Evolutionary conservation across 129 eudicot species (phyloP), one percentile per base, ranked within the genome.

Genomic region (Glebionis coronaria): DNA sequence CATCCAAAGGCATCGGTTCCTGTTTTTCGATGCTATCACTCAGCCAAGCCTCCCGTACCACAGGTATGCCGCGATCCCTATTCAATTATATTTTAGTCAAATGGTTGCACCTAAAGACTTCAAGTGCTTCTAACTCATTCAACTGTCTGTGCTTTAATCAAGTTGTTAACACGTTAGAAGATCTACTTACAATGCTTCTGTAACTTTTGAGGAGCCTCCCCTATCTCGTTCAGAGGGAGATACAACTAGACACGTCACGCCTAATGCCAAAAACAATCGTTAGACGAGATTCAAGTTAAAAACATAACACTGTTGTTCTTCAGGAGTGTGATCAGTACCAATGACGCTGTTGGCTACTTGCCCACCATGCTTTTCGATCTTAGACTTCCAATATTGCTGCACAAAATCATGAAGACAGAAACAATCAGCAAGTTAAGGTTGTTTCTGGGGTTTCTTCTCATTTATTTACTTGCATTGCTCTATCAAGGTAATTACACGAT

Each of bases 11-110:
- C 66, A 71, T 84, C 16, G 83, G 66, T 46, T 74, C 83, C 23
- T 72, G 72, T 60, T 89, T 89, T 55, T 88, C 81, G 13, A 88
- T 93, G 67, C 95, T 73, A 12, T 94, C 99, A 12, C 2, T 46
- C 46, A 94, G 54, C 99, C 99, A 94, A 46, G 90, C 84, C 73
- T 94, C 99, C 21, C 88, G 84, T 9, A 89, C 90, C 6, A 89
- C 86, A 0, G 97, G 88, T 66, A 84, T 74, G 4, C 78, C 83
- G 15, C 82, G 78, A 27, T 94, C 97, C 71, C 99, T 94, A 11
- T 8, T 14, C 47, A 58, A 5, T 23, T 23, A 0, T 23, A 23
- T 23, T 23, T 23, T 23, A n/a, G n/a, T n/a, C n/a, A n/a, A n/a
- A n/a, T n/a, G n/a, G n/a, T n/a, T n/a, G n/a, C n/a, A n/a, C n/a